phyloP scores from a whole-genome alignment of 371 early-diverging fungal species.

The Mortierella sp. region DNA sequence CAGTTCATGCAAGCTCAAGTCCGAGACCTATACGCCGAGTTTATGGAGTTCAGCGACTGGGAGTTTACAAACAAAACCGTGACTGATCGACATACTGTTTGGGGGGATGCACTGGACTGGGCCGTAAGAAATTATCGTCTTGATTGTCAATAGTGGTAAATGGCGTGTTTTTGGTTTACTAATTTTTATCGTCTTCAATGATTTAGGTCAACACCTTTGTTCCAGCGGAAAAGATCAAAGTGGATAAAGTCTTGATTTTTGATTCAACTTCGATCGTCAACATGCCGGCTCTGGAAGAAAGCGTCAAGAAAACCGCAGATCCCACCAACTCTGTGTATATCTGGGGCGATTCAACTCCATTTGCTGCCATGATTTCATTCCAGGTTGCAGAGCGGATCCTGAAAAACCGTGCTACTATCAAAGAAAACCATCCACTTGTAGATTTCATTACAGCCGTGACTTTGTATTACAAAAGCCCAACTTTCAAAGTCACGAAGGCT shows the following conservation, averaged over 20 bases:
- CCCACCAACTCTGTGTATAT: constrained; percentile 15
- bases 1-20: constrained; percentile 58
- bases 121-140: constrained; percentile 30
- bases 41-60: constrained; percentile 67
- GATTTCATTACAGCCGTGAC: constrained; percentile 54
- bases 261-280: constrained; percentile 45
- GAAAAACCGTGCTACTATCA: constrained; percentile 11
- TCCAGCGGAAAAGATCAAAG: constrained; percentile 34
- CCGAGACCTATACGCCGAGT: constrained; percentile 63
- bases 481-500: constrained; percentile 34
- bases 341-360: constrained; percentile 37
- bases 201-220: constrained; percentile 44
- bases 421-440: constrained; percentile 17
- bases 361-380: constrained; percentile 42
- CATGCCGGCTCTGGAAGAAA: constrained; percentile 28
- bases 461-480: constrained; percentile 53
- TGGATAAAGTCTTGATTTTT: constrained; percentile 45
- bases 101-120: constrained; percentile 49
- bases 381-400: constrained; percentile 19
- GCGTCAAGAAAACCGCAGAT: not conserved
- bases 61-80: constrained; percentile 54
- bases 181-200: not conserved
- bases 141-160: not conserved
- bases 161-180: not conserved
- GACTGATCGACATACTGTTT: constrained; percentile 57